Percentiles rank a stretch among this genome's conserved stretches.
These are phyloP conservation scores for Lipomyces sp. DNA, from an alignment of 805 yeast species.

Conservation along the genomic window DNA sequence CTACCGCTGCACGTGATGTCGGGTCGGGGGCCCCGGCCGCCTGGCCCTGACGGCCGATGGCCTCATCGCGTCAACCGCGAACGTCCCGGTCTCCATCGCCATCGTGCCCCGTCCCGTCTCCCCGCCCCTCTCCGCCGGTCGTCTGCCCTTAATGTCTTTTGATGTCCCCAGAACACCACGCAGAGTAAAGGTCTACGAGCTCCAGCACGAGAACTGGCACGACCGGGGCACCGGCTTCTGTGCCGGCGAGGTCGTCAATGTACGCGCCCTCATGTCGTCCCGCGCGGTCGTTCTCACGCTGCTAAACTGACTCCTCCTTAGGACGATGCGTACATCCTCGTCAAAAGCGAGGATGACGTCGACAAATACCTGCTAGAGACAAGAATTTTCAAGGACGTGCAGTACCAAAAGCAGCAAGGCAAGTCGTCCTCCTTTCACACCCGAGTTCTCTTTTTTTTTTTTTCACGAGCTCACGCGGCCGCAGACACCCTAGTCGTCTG, in stretches of 20 bases:
- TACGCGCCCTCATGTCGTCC: slow-evolving; percentile 1
- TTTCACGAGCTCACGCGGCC: background rate
- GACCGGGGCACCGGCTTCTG: slow-evolving; percentile 95
- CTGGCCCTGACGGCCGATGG: no score
- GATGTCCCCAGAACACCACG: slow-evolving; percentile 50
- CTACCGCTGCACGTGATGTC: no score
- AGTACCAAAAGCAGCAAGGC: slow-evolving; percentile 82
- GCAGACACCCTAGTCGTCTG: slow-evolving; percentile 84
- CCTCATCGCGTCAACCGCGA: background rate
- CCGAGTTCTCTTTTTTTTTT: no score
- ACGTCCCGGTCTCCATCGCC: background rate
- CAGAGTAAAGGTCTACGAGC: slow-evolving; percentile 85
- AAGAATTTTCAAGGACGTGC: slow-evolving; percentile 66
- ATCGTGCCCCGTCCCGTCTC: background rate
- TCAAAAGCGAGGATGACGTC: slow-evolving; percentile 64
- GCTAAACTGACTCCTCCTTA: background rate
- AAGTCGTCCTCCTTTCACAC: background rate
- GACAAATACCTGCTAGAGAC: slow-evolving; percentile 60
- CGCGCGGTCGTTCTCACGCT: background rate
- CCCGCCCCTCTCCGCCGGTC: background rate
- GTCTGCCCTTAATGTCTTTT: slow-evolving; percentile 24
- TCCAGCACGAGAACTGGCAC: slow-evolving; percentile 79
- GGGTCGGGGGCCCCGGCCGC: no score
- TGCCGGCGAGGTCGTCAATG: slow-evolving; percentile 56
- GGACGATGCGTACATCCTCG: slow-evolving; percentile 55